Base-by-base conservation (phyloP, 2,329 filamentous ascomycete species). In the Colletotrichum phormii region DNA sequence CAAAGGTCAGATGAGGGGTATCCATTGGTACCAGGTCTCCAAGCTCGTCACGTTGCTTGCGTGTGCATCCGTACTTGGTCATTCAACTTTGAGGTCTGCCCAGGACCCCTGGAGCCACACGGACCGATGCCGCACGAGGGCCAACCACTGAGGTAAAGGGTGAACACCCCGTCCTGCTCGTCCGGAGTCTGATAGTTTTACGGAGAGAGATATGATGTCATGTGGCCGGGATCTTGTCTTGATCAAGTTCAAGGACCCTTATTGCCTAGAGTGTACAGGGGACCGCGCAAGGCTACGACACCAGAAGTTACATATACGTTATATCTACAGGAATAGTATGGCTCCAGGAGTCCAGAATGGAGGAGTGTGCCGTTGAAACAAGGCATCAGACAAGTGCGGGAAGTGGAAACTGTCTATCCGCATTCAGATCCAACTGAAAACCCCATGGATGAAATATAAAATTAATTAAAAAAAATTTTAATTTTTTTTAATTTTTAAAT, bases 371-470 rank as follows among this genome's bases (percentile, higher is more conserved):
- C 9, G 18, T 49, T 49, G 6, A 4, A 22, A 22, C 1, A 49
- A 49, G 18, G 18, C 42, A 49, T 22, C 18, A 49, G 42, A 11
- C 42, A 49, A 49, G 42, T n/a, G 42, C 18, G 7, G n/a, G 42
- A 18, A 49, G 42, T 22, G 42, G 18, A 49, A 49, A 49, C 42
- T 18, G 2, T 49, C 42, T n/a, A 11, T 9, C 15, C 42, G 18
- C 9, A 11, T 49, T 42, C 37, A 18, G 7, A 6, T 18, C 37
- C 37, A 18, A 2, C 18, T 22, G 42, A 22, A 49, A 49, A 9
- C 18, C 29, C 62, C 54, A 57, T 64, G 57, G 33, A 31, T 64
- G 33, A n/a, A n/a, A n/a, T n/a, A n/a, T n/a, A n/a, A n/a, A n/a
- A n/a, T n/a, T n/a, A n/a, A n/a, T n/a, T n/a, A n/a, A n/a, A n/a